Evolutionary conservation across 768 basidiomycete genomes (phyloP).

Genomic region (Leccinum incarnatum): DNA sequence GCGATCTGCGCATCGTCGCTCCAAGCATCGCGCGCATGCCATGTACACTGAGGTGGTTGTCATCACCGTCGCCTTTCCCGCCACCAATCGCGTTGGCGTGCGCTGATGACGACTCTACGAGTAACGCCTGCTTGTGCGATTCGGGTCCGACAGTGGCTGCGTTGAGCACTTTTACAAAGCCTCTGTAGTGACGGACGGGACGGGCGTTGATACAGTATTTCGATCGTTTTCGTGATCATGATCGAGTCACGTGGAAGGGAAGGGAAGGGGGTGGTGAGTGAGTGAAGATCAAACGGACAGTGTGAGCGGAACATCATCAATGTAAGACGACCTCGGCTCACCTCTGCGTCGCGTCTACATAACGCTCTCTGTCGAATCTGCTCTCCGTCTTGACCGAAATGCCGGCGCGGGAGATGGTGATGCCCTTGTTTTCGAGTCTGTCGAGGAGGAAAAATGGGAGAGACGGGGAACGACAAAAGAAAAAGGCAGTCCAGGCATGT

Average conservation of each 20-base stretch:
- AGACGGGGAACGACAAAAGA: background rate
- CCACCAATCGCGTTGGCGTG: background rate
- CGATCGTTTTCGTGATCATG: background rate
- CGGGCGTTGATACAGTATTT: background rate
- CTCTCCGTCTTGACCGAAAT: conserved; percentile 63
- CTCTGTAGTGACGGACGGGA: conserved; percentile 27
- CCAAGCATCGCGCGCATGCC: conserved; percentile 3
- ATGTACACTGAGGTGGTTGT: background rate
- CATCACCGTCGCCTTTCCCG: background rate
- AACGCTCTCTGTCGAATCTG: conserved; percentile 58
- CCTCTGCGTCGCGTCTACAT: conserved; percentile 75
- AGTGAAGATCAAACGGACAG: background rate
- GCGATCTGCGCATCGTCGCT: conserved; percentile 4
- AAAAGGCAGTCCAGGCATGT: background rate
- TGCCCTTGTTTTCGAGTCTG: conserved; percentile 50
- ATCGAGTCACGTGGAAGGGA: background rate
- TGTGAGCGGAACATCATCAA: background rate
- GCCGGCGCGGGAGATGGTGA: conserved; percentile 56
- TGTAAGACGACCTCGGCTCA: conserved; percentile 22
- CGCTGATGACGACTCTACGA: conserved; percentile 1
- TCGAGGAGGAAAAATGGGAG: background rate
- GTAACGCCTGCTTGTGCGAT: conserved; percentile 7
- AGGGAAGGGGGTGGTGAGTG: background rate
- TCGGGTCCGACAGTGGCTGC: conserved; percentile 40
- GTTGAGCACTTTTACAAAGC: conserved; percentile 50